phyloP scores from a whole-genome alignment of 805 yeast genomes.

The Tetrapisispora fleetii region DNA sequence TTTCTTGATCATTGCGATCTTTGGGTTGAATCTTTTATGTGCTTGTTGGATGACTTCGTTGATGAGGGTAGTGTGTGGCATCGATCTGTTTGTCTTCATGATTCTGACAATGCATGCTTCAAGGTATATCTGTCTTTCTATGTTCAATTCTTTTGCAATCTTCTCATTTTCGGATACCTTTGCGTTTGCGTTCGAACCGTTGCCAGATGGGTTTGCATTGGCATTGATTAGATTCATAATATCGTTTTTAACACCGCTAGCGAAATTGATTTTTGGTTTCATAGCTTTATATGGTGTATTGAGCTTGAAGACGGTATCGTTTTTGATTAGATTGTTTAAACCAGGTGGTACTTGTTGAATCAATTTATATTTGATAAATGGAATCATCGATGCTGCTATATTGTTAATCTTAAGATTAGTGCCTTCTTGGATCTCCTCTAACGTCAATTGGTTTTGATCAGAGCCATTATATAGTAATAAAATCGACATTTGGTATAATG shows the following conservation, averaged over 20 bases:
- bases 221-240: slow-evolving; percentile 16
- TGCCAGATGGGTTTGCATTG: slow-evolving; percentile 4
- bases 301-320: slow-evolving; percentile 54
- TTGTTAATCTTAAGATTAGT: slow-evolving; percentile 60
- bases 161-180: slow-evolving; percentile 50
- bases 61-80: slow-evolving; percentile 70
- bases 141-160: slow-evolving; percentile 71
- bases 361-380: slow-evolving; percentile 70
- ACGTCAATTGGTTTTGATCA: slow-evolving; percentile 28
- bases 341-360: slow-evolving; percentile 58
- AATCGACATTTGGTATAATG: slow-evolving; percentile 81
- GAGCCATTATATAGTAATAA: slow-evolving; percentile 70
- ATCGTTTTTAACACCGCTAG: slow-evolving; percentile 41
- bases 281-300: slow-evolving; percentile 79
- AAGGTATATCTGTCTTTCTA: slow-evolving; percentile 73
- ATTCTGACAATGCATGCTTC: slow-evolving; percentile 93
- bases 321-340: slow-evolving; percentile 39
- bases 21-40: slow-evolving; percentile 70
- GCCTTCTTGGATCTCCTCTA: slow-evolving; percentile 49
- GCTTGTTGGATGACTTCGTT: slow-evolving; percentile 86
- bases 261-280: slow-evolving; percentile 74
- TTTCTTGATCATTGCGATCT: slow-evolving; percentile 74
- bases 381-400: slow-evolving; percentile 67
- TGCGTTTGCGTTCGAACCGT: slow-evolving; percentile 40
- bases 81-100: slow-evolving; percentile 83